Percentiles rank a stretch among this genome's conserved stretches.
These are phyloP conservation scores for Pholiota microspora DNA, from an alignment of 768 basidiomycete genomes.

Conservation along the genomic window DNA sequence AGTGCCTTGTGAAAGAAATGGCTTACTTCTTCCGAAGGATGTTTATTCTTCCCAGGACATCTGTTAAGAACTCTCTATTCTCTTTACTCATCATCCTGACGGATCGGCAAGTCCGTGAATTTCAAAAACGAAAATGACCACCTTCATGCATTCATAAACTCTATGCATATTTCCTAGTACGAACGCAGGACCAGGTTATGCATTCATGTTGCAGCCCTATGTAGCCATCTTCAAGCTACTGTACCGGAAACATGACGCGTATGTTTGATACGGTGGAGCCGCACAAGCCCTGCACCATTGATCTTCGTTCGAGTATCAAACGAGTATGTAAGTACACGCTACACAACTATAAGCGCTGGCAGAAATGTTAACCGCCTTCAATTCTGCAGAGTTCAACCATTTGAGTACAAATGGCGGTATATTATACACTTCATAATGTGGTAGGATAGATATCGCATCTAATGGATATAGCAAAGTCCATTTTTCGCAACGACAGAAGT, in stretches of 20 bases:
- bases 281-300: not conserved
- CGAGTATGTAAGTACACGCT: too few species aligned
- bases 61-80: not conserved
- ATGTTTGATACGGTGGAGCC: not conserved
- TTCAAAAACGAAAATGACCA: not conserved
- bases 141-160: not conserved
- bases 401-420: not conserved
- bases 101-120: too few species aligned
- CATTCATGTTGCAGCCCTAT: too few species aligned
- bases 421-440: not conserved
- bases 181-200: not conserved
- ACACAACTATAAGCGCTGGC: too few species aligned
- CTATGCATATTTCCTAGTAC: not conserved
- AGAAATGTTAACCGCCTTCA: too few species aligned
- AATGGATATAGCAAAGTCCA: not conserved
- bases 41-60: not conserved
- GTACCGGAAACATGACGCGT: not conserved
- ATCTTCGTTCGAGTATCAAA: too few species aligned
- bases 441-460: not conserved
- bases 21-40: not conserved
- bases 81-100: not conserved
- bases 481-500: too few species aligned
- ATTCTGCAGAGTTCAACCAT: too few species aligned
- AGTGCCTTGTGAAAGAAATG: constrained; percentile 5
- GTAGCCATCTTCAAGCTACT: too few species aligned